These are phyloP conservation scores for Mentha longifolia DNA, from an alignment of 257 asterid species.

Conservation along the genomic window DNA sequence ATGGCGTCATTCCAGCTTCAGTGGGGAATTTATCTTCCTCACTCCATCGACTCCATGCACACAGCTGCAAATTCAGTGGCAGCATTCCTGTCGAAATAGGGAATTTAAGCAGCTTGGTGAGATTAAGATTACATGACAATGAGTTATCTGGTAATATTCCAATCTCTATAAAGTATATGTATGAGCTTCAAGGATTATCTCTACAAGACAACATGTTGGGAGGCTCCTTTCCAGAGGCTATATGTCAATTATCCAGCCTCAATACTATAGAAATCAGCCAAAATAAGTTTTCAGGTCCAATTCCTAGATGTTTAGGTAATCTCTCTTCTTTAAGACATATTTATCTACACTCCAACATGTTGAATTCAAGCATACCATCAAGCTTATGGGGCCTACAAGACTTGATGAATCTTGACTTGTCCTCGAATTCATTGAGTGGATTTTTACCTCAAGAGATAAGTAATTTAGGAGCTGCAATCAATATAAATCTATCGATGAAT, in stretches of 20 bases:
- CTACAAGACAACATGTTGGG: not conserved
- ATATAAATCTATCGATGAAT: too few species aligned
- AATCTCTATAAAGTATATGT: not conserved
- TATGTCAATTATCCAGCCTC: not conserved
- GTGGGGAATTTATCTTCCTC: not conserved
- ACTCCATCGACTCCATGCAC: too few species aligned
- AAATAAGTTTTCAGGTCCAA: not conserved
- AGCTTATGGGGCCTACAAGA: not conserved
- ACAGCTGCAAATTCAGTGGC: not conserved
- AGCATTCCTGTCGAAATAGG: not conserved
- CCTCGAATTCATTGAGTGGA: too few species aligned
- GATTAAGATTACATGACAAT: not conserved
- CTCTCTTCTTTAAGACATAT: too few species aligned
- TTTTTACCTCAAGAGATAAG: too few species aligned
- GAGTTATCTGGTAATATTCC: conserved; percentile 8
- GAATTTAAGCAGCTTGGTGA: conserved; percentile 1
- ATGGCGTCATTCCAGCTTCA: not conserved
- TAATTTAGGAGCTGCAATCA: too few species aligned
- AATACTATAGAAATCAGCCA: not conserved
- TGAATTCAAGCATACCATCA: not conserved
- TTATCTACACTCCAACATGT: not conserved
- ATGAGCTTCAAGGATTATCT: not conserved
- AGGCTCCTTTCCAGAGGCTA: conserved; percentile 7
- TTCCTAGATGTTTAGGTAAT: too few species aligned
- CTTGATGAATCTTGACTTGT: not conserved